These are phyloP conservation scores for Cenchrus americanus DNA, from an alignment of 176 grass and related monocot species.

Conservation along the genomic window DNA sequence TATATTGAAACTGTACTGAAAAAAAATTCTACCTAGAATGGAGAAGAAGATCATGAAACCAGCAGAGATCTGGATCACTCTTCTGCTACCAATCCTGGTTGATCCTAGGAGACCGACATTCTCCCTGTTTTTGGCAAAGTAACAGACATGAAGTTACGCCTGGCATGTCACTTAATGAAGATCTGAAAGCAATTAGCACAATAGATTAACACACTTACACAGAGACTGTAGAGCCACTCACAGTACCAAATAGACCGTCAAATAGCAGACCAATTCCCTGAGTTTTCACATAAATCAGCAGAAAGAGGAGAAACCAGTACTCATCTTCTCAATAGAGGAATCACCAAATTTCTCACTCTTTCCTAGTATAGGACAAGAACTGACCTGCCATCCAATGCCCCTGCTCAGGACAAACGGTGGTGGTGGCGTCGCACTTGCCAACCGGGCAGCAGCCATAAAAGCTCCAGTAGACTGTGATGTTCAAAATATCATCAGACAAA, in stretches of 20 bases:
- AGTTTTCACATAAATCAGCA: slow-evolving; percentile 16
- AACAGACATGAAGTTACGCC: background rate
- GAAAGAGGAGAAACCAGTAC: background rate
- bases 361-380: slow-evolving; percentile 8
- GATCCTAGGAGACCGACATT: slow-evolving; percentile 92
- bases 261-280: slow-evolving; percentile 78
- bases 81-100: slow-evolving; percentile 86
- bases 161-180: background rate
- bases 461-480: slow-evolving; percentile 70
- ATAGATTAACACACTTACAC: slow-evolving; percentile 59
- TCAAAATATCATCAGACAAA: slow-evolving; percentile 23
- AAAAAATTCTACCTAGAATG: slow-evolving; percentile 53
- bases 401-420: slow-evolving; percentile 81
- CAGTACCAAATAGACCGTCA: slow-evolving; percentile 75
- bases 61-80: slow-evolving; percentile 80
- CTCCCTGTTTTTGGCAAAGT: slow-evolving; percentile 44
- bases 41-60: slow-evolving; percentile 96
- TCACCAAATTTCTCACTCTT: background rate
- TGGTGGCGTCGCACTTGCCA: slow-evolving; percentile 83
- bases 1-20: background rate
- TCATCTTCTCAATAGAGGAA: background rate
- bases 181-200: background rate
- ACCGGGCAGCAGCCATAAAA: slow-evolving; percentile 74
- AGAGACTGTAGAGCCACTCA: slow-evolving; percentile 72
- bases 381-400: slow-evolving; percentile 85